A percentile compares a stretch with the other conserved stretches of the same genome.
Evolutionary conservation across 176 grass and related monocot genomes (phyloP).

Genomic region (Avena sativa): DNA sequence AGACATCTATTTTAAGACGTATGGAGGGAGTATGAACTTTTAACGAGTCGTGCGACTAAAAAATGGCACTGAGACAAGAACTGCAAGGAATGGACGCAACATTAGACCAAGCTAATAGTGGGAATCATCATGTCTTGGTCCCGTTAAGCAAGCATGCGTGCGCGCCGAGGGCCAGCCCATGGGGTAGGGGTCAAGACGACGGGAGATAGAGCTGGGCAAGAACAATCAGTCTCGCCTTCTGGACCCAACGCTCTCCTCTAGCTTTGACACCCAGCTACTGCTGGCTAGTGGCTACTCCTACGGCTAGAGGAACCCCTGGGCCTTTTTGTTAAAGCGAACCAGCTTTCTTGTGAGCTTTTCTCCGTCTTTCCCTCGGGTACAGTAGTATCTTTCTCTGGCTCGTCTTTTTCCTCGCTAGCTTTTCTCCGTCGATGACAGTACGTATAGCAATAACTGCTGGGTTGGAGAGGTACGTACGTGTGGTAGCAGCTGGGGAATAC

Average conservation of each 20-base stretch:
- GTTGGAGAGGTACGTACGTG: not conserved
- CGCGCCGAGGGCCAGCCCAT: not conserved
- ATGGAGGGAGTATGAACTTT: not conserved
- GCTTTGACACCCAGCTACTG: not conserved
- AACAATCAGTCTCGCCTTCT: conserved; percentile 40
- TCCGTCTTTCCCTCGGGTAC: not conserved
- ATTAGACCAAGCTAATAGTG: conserved; percentile 22
- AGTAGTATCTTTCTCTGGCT: not conserved
- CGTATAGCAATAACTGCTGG: not conserved
- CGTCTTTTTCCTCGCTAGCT: conserved; percentile 20
- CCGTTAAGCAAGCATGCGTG: not conserved
- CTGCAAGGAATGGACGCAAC: conserved; percentile 24
- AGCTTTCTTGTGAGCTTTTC: conserved; percentile 41
- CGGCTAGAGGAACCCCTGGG: not conserved
- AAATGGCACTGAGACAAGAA: not conserved
- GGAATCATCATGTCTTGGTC: conserved; percentile 31
- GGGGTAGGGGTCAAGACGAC: not conserved
- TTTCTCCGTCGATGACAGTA: not conserved
- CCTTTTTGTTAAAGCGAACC: not conserved
- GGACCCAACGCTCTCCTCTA: not conserved
- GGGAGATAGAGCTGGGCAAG: not conserved
- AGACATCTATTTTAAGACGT: too few relatives aligned
- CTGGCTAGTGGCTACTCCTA: too few relatives aligned
- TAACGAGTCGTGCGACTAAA: not conserved
- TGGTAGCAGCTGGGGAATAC: not conserved